Percentiles rank a stretch among this genome's conserved stretches.
These are phyloP conservation scores for Mycena metata DNA, from an alignment of 768 basidiomycete genomes.

Conservation along the genomic window DNA sequence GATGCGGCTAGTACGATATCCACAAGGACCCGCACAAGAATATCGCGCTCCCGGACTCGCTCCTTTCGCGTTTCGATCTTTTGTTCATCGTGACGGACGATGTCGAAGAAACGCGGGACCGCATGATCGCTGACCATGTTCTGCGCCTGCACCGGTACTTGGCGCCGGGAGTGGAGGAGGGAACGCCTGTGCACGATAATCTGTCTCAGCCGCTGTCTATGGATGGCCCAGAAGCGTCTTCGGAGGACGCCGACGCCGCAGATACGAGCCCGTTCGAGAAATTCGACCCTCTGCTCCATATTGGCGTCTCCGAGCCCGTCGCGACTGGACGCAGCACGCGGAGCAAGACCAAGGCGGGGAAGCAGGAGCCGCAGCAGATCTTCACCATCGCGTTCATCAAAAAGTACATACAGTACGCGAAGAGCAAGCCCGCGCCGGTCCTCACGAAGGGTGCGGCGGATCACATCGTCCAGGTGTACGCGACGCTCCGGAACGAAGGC, in stretches of 20 bases:
- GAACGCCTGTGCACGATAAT: slow-evolving; percentile 90
- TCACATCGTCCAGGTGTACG: slow-evolving; percentile 93
- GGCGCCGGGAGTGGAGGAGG: slow-evolving; percentile 96
- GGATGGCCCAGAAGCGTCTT: slow-evolving; percentile 76
- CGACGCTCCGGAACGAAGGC: slow-evolving; percentile 91
- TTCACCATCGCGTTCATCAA: slow-evolving; percentile 95
- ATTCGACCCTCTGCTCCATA: slow-evolving; percentile 94
- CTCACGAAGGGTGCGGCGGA: slow-evolving; percentile 95
- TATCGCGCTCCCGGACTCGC: slow-evolving; percentile 96
- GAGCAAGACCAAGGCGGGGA: slow-evolving; percentile 53
- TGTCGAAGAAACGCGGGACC: slow-evolving; percentile 94
- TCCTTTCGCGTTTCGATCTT: slow-evolving; percentile 98
- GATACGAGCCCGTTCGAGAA: slow-evolving; percentile 94
- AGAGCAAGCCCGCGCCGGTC: slow-evolving; percentile 86
- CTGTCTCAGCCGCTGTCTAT: slow-evolving; percentile 90
- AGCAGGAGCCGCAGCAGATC: slow-evolving; percentile 82
- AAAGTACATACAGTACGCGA: slow-evolving; percentile 98
- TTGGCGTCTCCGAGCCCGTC: slow-evolving; percentile 71
- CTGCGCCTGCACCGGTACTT: slow-evolving; percentile 97
- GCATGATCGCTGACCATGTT: slow-evolving; percentile 97
- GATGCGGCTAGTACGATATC: slow-evolving; percentile 81
- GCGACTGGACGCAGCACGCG: slow-evolving; percentile 65
- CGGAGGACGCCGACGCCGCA: slow-evolving; percentile 65
- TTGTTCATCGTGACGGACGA: slow-evolving; percentile 99
- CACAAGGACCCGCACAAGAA: slow-evolving; percentile 99